Evolutionary conservation across 352 stramenopile genomes (phyloP).

Genomic region (Phytophthora foliorum): DNA sequence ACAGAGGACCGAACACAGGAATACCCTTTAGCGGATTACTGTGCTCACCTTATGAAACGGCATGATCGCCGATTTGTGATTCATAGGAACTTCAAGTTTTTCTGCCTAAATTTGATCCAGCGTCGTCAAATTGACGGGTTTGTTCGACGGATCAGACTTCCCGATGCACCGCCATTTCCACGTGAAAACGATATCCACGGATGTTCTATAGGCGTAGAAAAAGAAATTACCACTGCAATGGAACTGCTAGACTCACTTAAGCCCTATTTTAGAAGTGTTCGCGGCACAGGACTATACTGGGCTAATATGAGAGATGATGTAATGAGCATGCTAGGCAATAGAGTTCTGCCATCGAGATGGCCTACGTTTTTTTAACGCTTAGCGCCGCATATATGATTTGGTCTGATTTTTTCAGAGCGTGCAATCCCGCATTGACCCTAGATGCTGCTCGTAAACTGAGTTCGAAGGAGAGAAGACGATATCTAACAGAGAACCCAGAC

Average conservation of each 20-base stretch:
- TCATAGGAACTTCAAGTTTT: constrained; percentile 19
- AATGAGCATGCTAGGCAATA: constrained; percentile 28
- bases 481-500: constrained; percentile 25
- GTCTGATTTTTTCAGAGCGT: constrained; percentile 34
- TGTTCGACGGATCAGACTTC: constrained; percentile 1
- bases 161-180: too few relatives aligned
- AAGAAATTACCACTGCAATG: constrained; percentile 11
- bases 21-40: constrained; percentile 21
- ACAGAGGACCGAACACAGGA: neutral
- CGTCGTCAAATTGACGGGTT: too few relatives aligned
- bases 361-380: constrained; percentile 37
- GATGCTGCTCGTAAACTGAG: neutral
- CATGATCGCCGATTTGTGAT: constrained; percentile 15
- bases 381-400: constrained; percentile 41
- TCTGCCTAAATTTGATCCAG: constrained; percentile 24
- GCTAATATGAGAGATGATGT: too few relatives aligned
- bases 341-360: constrained; percentile 16
- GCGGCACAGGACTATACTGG: constrained; percentile 20
- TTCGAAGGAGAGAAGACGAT: neutral
- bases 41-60: constrained; percentile 21
- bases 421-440: constrained; percentile 18
- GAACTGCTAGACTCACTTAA: constrained; percentile 18
- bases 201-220: neutral
- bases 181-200: neutral
- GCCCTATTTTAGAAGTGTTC: constrained; percentile 16